Evolutionary conservation across 2,329 filamentous ascomycete genomes (phyloP).

Genomic region (Ceratocystis albifundus): DNA sequence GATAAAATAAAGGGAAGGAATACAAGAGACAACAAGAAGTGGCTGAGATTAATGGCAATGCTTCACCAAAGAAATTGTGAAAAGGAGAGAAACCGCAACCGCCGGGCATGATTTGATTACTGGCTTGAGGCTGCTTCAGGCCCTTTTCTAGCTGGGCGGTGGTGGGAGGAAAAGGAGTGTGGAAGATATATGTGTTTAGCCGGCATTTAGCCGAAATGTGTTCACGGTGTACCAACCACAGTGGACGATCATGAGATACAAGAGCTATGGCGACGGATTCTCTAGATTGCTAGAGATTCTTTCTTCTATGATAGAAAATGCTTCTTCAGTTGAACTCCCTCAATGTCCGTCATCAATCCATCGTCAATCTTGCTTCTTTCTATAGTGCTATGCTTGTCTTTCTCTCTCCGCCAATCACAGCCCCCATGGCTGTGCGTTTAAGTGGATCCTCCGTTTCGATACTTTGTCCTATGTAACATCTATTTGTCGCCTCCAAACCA

Average conservation of each 20-base stretch:
- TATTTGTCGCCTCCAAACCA: not conserved
- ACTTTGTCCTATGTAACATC: not conserved
- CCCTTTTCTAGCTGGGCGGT: not conserved
- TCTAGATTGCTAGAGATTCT: too few relatives aligned
- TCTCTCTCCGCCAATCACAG: not conserved
- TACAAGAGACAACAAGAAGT: not conserved
- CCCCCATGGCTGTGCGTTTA: not conserved
- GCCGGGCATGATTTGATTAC: conserved; percentile 7
- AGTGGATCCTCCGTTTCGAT: not conserved
- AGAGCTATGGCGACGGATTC: too few relatives aligned
- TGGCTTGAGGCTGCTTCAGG: not conserved
- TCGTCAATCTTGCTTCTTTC: not conserved
- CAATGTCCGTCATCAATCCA: not conserved
- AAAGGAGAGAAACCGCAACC: not conserved
- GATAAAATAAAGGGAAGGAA: not conserved
- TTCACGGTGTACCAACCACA: too few relatives aligned
- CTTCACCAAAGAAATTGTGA: not conserved
- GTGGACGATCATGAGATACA: too few relatives aligned
- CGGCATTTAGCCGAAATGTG: not conserved
- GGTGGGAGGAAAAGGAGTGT: not conserved
- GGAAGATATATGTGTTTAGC: not conserved
- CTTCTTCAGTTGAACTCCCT: too few relatives aligned
- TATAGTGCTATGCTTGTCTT: not conserved
- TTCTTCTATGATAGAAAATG: too few relatives aligned
- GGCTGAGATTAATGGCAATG: not conserved